Base-by-base conservation (phyloP, 768 basidiomycete genomes). In the Gyrodon lividus region DNA sequence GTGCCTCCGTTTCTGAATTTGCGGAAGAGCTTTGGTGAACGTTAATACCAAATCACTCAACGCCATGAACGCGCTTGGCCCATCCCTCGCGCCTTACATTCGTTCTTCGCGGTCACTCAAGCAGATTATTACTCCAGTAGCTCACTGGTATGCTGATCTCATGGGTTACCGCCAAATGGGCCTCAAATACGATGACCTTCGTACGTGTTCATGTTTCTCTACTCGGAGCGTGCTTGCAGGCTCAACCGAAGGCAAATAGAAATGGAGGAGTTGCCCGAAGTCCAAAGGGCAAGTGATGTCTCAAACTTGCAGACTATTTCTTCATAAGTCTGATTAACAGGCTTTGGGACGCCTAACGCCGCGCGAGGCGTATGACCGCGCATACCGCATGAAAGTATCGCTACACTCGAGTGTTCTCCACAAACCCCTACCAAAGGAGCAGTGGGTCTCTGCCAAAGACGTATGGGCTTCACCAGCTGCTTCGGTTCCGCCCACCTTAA, bases 111-210 rank as follows among this genome's bases (percentile, higher is more conserved):
- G 82, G 60, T 77, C 82, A 20, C 77, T 97, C 50, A 79, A 78
- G 67, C 77, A 73, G 53, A 76, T 80, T 72, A 58, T 96, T 56
- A 85, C 83, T 54, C 93, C 93, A 50, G 43, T 97, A 50, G 89
- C 93, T 7, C 77, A 80, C 59, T 87, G 86, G 81, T 98, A 97
- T 65, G 86, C 86, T 60, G 69, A 87, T 67, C 72, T 86, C 48
- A 70, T 86, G 34, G 93, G 95, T 35, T 90, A 94, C 78, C 82
- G 96, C 60, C 78, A 84, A 64, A 78, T 90, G 64, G 96, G 96
- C 59, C 82, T 98, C 72, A 84, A 80, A 65, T 95, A 97, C 69
- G 96, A 99, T 70, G 96, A 99, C 79, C 82, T 99, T 64, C 76
- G 91, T 93, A 60, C 70, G 91, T 81, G 47, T 57, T 46, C 35